Base-by-base conservation (phyloP, 1,139 yeast genomes). In the Candida tropicalis region DNA sequence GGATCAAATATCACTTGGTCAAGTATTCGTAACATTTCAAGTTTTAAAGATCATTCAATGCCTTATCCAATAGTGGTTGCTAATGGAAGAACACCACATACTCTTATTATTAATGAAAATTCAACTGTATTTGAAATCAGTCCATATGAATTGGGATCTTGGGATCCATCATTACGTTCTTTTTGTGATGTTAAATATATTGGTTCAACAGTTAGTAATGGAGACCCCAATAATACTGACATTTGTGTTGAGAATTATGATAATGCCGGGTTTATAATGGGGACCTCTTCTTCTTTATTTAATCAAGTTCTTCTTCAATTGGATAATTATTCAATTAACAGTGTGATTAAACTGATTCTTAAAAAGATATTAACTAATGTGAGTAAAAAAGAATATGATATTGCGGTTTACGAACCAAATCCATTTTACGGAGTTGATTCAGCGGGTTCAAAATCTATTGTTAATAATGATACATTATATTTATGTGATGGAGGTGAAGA, bases 401-500 rank as follows among this genome's bases (percentile, higher is more conserved):
- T 73, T 38, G 78, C 78, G 1, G 49, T 62, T 8, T 73, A 70
- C 53, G 44, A 52, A 8, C 78, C 78, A 11, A 73, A 73, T 47
- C 78, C 78, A 6, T 73, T 71, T 51, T 55, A 51, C 39, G 51
- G 57, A 3, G 48, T 53, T n/a, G 50, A 52, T 5, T 51, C 56
- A 15, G 56, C 53, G 34, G 56, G 56, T 11, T 52, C 52, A 42
- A 57, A 55, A 23, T 52, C 54, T 40, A 61, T 73, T 44, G 49
- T 62, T 40, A 43, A 54, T 41, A 58, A 62, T 54, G 72, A 75
- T 5, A 67, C 77, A 3, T 70, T 90, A 35, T 78, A 66, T 56
- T 71, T 89, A 47, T 91, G 83, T n/a, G 97, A 90, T 59, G 97
- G 97, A 47, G 96, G 97, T 51, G 91, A 85, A 62, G 96, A 87